These are phyloP conservation scores for Corylus heterophylla DNA, from an alignment of 306 rosid species.

Conservation along the genomic window DNA sequence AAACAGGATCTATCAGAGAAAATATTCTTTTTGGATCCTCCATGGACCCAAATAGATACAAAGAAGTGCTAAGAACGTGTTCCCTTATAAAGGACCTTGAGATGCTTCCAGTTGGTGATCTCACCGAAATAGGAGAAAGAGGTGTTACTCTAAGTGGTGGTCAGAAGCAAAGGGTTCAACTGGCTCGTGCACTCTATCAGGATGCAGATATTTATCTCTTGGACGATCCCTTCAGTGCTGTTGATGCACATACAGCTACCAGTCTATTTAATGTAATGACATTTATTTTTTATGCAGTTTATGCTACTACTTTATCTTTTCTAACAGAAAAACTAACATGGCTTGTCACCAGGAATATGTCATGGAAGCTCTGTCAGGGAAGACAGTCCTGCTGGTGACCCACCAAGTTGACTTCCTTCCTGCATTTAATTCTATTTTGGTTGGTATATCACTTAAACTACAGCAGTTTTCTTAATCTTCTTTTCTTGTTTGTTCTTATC, in stretches of 20 bases:
- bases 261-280: conserved; percentile 45
- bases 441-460: conserved; percentile 17
- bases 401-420: conserved; percentile 70
- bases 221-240: conserved; percentile 75
- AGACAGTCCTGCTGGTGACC: conserved; percentile 59
- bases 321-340: background rate
- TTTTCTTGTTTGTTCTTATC: background rate
- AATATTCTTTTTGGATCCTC: conserved; percentile 55
- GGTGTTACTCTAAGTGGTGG: conserved; percentile 64
- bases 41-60: conserved; percentile 46
- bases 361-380: conserved; percentile 49
- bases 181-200: conserved; percentile 55
- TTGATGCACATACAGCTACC: conserved; percentile 66
- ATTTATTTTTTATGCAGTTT: background rate
- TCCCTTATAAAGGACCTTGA: conserved; percentile 56
- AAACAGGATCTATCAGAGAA: conserved; percentile 54
- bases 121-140: conserved; percentile 60
- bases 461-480: background rate
- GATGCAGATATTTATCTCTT: conserved; percentile 55
- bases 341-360: conserved; percentile 45
- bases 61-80: conserved; percentile 45
- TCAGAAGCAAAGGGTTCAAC: conserved; percentile 55
- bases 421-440: conserved; percentile 51
- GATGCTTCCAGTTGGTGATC: conserved; percentile 53
- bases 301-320: background rate